Evolutionary conservation across 129 eudicot genomes (phyloP), one percentile per base, ranked within the genome.

Genomic region (Arctium minus): DNA sequence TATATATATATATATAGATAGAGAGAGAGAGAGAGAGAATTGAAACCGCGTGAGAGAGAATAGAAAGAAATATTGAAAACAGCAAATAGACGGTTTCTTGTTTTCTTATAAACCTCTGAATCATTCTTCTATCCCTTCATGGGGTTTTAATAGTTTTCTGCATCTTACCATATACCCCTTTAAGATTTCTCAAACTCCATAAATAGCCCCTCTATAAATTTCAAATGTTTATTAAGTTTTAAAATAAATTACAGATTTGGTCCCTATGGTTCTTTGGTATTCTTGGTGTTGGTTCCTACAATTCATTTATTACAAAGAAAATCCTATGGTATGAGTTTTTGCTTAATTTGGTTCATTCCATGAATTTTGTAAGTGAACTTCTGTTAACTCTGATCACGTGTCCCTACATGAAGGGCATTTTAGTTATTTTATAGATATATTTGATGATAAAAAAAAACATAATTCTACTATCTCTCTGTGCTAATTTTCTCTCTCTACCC

Each of bases 21-120:
- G 13, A 0, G 35, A 13, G 33, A 40, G 69, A 22, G 38, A 17
- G 70, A 56, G 80, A 44, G 40, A 42, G 30, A 42, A 44, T 13
- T 31, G 70, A 30, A 76, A 44, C 38, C 79, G 79, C 69, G 79
- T 76, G 44, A 31, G 69, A 50, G 80, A 75, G 67, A 44, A 9
- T 8, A 7, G 18, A 27, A 30, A 15, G 32, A 27, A 1, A 29
- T 42, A 46, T 12, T 4, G 80, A 50, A 29, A 56, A 35, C 69
- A 44, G 40, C 77, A 48, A 48, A 75, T 17, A 17, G 72, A 78
- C 56, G 50, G 50, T 60, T 62, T 62, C 81, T 78, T 56, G 48
- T 36, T 36, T 77, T 62, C 72, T 35, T 77, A 31, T 22, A 44
- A 60, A 77, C 73, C 81, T 62, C 18, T 76, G 44, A 3, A 65